These are phyloP conservation scores for Xerocomus amazonicus DNA, from an alignment of 1,284 basidiomycete species.

Conservation along the genomic window DNA sequence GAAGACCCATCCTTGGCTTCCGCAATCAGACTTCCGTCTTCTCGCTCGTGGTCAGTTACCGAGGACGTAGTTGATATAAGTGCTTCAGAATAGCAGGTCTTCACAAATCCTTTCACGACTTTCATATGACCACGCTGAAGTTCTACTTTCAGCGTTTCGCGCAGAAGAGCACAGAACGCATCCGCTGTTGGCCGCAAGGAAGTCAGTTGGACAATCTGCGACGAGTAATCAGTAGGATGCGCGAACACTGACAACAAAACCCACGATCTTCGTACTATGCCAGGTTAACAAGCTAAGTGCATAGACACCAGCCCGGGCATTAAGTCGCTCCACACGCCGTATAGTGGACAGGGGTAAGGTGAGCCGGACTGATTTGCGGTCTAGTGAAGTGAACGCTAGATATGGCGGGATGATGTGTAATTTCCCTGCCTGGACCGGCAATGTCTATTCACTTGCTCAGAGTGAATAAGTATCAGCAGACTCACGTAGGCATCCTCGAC, in stretches of 20 bases:
- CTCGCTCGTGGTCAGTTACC: constrained; percentile 59
- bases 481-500: constrained; percentile 92
- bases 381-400: constrained; percentile 87
- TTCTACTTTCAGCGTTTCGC: constrained; percentile 88
- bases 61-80: constrained; percentile 59
- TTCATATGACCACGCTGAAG: constrained; percentile 91
- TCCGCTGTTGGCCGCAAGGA: constrained; percentile 95
- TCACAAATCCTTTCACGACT: constrained; percentile 84
- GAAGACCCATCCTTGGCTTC: constrained; percentile 50
- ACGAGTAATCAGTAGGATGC: constrained; percentile 8
- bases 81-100: constrained; percentile 94
- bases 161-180: constrained; percentile 86
- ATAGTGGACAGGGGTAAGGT: constrained; percentile 92
- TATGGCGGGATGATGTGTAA: constrained; percentile 88
- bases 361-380: constrained; percentile 89
- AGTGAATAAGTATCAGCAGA: constrained; percentile 19
- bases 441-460: not conserved
- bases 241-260: constrained; percentile 31
- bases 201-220: constrained; percentile 90
- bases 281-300: constrained; percentile 92
- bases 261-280: constrained; percentile 92
- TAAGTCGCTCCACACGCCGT: constrained; percentile 90
- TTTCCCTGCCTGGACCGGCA: constrained; percentile 72
- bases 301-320: constrained; percentile 90
- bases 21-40: constrained; percentile 60